These are phyloP conservation scores for Elsinoe australis DNA, from an alignment of 2,329 filamentous ascomycete genomes.

Conservation along the genomic window DNA sequence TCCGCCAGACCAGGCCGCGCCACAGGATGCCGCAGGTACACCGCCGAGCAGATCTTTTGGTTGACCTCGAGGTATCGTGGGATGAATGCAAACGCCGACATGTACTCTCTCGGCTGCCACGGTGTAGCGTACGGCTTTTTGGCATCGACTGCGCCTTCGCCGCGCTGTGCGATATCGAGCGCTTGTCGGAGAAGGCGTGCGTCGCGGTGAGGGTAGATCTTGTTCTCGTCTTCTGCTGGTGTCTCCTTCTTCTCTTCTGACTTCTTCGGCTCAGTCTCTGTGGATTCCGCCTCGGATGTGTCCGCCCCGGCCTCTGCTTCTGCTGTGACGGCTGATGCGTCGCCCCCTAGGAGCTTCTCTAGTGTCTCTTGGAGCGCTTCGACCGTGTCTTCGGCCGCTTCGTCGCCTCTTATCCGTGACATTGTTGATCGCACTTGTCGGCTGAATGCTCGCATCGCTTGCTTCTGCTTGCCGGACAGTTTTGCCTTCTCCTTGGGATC, in stretches of 20 bases:
- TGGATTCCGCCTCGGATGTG: not conserved
- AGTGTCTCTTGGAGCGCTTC: conserved; percentile 31
- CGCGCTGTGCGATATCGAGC: conserved; percentile 59
- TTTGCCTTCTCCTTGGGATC: conserved; percentile 40
- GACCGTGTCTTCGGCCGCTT: conserved; percentile 23
- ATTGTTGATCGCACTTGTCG: conserved; percentile 58
- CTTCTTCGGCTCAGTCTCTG: conserved; percentile 20
- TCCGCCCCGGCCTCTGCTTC: conserved; percentile 17
- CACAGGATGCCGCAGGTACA: conserved; percentile 91
- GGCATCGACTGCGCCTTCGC: conserved; percentile 57
- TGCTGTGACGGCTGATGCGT: conserved; percentile 35
- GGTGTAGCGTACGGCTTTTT: conserved; percentile 83
- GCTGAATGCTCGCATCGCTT: conserved; percentile 65
- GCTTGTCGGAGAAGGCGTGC: conserved; percentile 48
- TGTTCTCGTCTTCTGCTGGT: conserved; percentile 28
- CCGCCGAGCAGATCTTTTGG: conserved; percentile 90
- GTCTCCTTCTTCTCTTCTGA: conserved; percentile 19
- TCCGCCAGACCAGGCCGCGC: conserved; percentile 70
- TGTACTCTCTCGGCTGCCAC: conserved; percentile 78
- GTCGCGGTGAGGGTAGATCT: conserved; percentile 45
- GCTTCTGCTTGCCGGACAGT: conserved; percentile 64
- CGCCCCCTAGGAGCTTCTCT: conserved; percentile 35
- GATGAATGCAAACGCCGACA: conserved; percentile 90
- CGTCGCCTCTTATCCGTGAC: conserved; percentile 39
- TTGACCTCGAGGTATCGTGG: conserved; percentile 95